Evolutionary conservation across 169 alveolate species (phyloP).

Genomic region (Plasmodium vivax): DNA sequence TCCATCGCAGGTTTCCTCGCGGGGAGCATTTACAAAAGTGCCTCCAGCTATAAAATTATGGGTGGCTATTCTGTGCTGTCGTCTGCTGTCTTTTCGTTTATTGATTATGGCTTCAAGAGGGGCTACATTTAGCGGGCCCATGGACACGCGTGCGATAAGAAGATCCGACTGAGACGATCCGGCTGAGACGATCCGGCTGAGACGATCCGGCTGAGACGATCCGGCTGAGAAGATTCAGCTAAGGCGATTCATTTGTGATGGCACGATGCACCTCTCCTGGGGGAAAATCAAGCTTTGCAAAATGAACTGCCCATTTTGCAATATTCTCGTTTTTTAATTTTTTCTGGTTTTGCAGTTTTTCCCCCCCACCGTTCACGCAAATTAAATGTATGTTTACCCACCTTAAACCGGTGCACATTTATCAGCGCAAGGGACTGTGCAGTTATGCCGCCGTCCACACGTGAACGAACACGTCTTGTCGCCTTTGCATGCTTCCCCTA

Average conservation of each 20-base stretch:
- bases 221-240: neutral
- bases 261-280: neutral
- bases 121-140: constrained; percentile 48
- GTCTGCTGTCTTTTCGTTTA: constrained; percentile 81
- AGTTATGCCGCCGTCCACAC: neutral
- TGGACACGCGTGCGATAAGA: neutral
- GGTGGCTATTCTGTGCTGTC: constrained; percentile 80
- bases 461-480: neutral
- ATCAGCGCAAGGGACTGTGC: neutral
- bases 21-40: constrained; percentile 88
- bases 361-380: neutral
- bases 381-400: neutral
- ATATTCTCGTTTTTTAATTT: neutral
- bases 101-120: constrained; percentile 82
- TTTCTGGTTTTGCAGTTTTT: neutral
- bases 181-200: neutral
- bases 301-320: neutral
- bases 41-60: constrained; percentile 77
- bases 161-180: neutral
- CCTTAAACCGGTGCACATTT: neutral
- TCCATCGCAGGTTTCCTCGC: constrained; percentile 86
- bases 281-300: neutral
- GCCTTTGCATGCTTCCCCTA: neutral
- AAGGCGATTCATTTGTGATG: neutral
- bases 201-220: neutral